phyloP scores from a whole-genome alignment of 768 basidiomycete species.

The Mycena venus region DNA sequence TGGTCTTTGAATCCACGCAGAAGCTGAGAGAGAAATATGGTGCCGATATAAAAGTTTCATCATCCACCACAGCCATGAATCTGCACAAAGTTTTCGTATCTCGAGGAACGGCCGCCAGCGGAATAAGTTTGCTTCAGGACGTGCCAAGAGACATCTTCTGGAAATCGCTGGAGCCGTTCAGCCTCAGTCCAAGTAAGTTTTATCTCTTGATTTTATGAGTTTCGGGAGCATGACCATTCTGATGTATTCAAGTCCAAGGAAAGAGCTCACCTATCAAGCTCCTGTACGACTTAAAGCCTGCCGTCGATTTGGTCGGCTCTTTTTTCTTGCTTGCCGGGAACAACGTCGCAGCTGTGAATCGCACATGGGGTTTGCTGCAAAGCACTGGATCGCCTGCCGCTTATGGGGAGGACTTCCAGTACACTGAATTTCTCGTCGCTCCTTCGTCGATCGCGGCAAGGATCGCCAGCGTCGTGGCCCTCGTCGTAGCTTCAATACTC shows the following conservation, averaged over 20 bases:
- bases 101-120: slow-evolving; percentile 1
- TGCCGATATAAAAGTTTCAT: not conserved
- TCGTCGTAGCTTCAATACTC: not conserved
- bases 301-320: not conserved
- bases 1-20: not conserved
- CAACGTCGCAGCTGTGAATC: slow-evolving; percentile 14
- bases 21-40: not conserved
- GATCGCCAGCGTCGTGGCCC: not conserved
- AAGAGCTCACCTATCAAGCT: not conserved
- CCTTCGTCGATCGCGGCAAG: not conserved
- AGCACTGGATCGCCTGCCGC: not conserved
- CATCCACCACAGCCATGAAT: not conserved
- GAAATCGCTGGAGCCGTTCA: not conserved
- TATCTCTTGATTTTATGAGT: not conserved
- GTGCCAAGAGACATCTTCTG: not conserved
- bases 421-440: slow-evolving; percentile 2
- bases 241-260: not conserved
- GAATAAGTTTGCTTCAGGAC: not conserved
- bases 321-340: not conserved
- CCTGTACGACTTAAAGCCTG: not conserved
- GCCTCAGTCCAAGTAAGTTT: not conserved
- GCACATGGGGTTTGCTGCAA: slow-evolving; percentile 6
- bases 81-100: not conserved
- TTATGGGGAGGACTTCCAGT: not conserved
- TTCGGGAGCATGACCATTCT: too few species aligned